Evolutionary conservation across 2,329 filamentous ascomycete genomes (phyloP), one percentile per base, ranked within the genome.

Genomic region (Diaporthe sp.): DNA sequence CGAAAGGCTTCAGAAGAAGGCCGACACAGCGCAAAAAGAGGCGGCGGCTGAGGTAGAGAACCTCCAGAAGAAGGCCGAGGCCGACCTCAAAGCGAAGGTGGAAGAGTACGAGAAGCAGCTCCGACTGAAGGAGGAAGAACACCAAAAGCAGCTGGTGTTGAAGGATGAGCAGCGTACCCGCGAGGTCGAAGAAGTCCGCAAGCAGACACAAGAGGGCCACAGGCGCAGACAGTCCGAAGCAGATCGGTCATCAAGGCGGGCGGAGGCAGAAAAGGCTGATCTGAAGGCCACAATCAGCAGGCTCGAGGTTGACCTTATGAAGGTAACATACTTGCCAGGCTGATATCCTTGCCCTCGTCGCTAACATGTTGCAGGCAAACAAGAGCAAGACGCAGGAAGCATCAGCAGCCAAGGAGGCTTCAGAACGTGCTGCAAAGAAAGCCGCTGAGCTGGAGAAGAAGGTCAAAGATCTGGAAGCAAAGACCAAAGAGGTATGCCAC

Each of bases 231-330:
- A 77, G 67, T 76, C 74, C 8, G 76, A 92, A 73, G 80, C 84
- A 1, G 88, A 90, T 65, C 86, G 88, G 49, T 81, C 85, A 4
- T 85, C 86, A 72, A 85, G 87, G 39, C 84, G 88, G 57, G 82
- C 84, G 37, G 92, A 94, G 58, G 90, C 90, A 1, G 92, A 94
- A 79, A 86, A 90, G 71, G 88, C 90, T n/a, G 91, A 93, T 77
- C 83, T 94, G 17, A 89, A 89, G 79, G 88, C 88, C 34, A 92
- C 87, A 2, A 88, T 93, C 39, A 90, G 88, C 73, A 87, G 88
- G 60, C 84, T 95, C 22, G 90, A 94, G 81, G 89, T 90, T 46
- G 90, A 92, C 78, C 78, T 93, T 17, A 87, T 91, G 82, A 92
- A 92, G 86, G 90, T 90, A 81, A 73, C 81, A 37, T 28, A 34